Percentiles rank a stretch among this genome's conserved stretches.
Evolutionary conservation across 164 flowering plant species (phyloP).

Genomic region (Hamamelis virginiana): DNA sequence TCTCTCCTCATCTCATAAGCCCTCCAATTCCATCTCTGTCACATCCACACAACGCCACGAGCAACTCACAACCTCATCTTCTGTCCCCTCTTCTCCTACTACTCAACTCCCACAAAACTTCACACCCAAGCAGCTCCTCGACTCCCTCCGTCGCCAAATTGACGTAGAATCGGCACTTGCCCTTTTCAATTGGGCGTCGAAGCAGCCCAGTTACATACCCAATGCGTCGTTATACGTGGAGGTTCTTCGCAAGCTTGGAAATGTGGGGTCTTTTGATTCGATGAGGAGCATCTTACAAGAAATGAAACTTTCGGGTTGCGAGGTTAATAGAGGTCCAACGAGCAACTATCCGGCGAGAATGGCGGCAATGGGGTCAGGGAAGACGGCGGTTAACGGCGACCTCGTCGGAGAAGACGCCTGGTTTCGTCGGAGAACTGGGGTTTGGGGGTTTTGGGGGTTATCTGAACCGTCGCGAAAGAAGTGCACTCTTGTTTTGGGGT

Average conservation of each 20-base stretch:
- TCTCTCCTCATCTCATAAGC: slow-evolving; percentile 16
- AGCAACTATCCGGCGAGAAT: too few relatives aligned
- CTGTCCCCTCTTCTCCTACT: slow-evolving; percentile 21
- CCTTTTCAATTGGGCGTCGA: slow-evolving; percentile 65
- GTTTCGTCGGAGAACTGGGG: too few relatives aligned
- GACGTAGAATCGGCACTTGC: slow-evolving; percentile 49
- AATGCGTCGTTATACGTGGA: slow-evolving; percentile 49
- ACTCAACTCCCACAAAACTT: slow-evolving; percentile 56
- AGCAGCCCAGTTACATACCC: slow-evolving; percentile 67
- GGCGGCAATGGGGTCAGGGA: too few relatives aligned
- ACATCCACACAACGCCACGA: slow-evolving; percentile 18
- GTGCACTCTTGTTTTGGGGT: too few relatives aligned
- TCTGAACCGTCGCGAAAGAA: too few relatives aligned
- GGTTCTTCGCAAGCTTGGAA: slow-evolving; percentile 62
- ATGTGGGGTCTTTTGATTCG: slow-evolving; percentile 50
- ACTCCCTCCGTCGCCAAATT: slow-evolving; percentile 44
- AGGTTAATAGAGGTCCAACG: slow-evolving; percentile 37
- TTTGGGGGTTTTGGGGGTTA: too few relatives aligned
- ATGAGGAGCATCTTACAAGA: slow-evolving; percentile 49
- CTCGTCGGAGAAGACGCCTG: too few relatives aligned
- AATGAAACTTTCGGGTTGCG: slow-evolving; percentile 45
- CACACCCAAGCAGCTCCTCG: slow-evolving; percentile 63
- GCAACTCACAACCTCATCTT: slow-evolving; percentile 15
- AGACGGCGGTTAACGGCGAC: too few relatives aligned
- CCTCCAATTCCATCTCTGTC: slow-evolving; percentile 26